A percentile compares a stretch with the other conserved stretches of the same genome.
These are phyloP conservation scores for Prototheca stagnorum DNA, from an alignment of 163 green algal species.

Conservation along the genomic window DNA sequence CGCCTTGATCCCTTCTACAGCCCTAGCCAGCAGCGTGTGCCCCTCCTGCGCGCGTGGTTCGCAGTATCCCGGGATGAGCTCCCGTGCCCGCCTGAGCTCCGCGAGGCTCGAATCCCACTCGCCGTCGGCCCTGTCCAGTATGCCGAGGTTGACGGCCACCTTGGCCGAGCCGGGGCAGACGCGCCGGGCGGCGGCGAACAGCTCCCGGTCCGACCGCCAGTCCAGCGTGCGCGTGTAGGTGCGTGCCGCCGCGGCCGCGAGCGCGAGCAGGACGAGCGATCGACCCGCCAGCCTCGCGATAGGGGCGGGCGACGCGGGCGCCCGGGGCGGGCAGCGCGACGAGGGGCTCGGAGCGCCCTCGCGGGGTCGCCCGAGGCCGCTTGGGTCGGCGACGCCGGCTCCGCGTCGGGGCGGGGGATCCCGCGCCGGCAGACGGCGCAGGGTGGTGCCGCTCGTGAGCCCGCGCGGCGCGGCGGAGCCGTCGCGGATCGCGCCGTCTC, in stretches of 20 bases:
- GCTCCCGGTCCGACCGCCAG: not conserved
- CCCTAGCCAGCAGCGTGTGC: too few species aligned
- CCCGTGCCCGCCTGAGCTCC: slow-evolving; percentile 27
- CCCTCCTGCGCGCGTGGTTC: slow-evolving; percentile 8
- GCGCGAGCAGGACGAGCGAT: slow-evolving; percentile 8
- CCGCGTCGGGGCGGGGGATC: too few species aligned
- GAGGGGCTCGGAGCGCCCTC: not conserved
- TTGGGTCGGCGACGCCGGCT: too few species aligned
- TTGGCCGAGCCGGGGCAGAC: slow-evolving; percentile 54
- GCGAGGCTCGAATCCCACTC: slow-evolving; percentile 21
- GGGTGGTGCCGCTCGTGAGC: too few species aligned
- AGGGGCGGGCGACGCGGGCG: not conserved
- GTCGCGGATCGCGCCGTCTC: not conserved
- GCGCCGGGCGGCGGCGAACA: slow-evolving; percentile 21
- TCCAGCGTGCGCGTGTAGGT: slow-evolving; percentile 4
- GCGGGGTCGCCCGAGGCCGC: too few species aligned
- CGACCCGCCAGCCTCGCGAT: not conserved
- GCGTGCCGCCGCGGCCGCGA: slow-evolving; percentile 5
- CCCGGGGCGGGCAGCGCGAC: not conserved
- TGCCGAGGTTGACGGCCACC: slow-evolving; percentile 62
- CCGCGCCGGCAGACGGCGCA: too few species aligned
- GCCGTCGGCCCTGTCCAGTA: slow-evolving; percentile 31
- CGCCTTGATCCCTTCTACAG: too few species aligned
- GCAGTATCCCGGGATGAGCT: slow-evolving; percentile 39
- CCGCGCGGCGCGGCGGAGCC: too few species aligned